Percentiles rank a stretch among this genome's conserved stretches.
Evolutionary conservation across 2,329 filamentous ascomycete species (phyloP).

Genomic region (Leptographium galeiforme): DNA sequence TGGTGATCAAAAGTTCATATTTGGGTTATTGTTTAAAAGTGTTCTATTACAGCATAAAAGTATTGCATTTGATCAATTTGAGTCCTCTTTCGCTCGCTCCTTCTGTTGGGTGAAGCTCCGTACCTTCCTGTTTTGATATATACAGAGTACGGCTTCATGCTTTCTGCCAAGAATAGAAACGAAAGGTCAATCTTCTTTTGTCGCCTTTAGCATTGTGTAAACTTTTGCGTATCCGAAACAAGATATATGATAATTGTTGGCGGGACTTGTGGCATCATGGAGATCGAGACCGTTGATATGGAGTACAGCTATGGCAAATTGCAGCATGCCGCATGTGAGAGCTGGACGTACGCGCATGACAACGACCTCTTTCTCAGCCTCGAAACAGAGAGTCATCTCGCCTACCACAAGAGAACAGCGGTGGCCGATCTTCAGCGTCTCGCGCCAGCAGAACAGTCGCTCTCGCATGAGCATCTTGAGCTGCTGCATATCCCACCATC

Average conservation of each 20-base stretch:
- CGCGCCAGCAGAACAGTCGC: neutral
- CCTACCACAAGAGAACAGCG: neutral
- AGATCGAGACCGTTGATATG: neutral
- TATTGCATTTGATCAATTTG: neutral
- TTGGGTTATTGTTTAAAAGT: neutral
- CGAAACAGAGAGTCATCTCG: constrained; percentile 3
- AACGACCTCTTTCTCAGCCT: constrained; percentile 4
- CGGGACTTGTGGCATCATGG: neutral
- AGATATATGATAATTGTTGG: too few species aligned
- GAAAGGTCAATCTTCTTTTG: neutral
- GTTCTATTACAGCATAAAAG: neutral
- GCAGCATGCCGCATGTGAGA: neutral
- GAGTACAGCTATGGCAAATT: neutral
- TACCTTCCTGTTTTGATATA: neutral
- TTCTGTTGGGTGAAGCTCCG: neutral
- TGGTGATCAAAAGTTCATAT: too few species aligned
- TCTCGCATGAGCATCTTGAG: constrained; percentile 2
- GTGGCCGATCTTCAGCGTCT: neutral
- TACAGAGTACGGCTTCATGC: too few species aligned
- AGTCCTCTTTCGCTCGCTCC: neutral
- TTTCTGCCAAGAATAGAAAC: neutral
- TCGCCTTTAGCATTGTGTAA: too few species aligned
- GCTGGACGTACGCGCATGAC: constrained; percentile 1
- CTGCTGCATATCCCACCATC: neutral
- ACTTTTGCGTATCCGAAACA: too few species aligned